These are phyloP conservation scores for Phytophthora kernoviae DNA, from an alignment of 352 stramenopile species.

Conservation along the genomic window DNA sequence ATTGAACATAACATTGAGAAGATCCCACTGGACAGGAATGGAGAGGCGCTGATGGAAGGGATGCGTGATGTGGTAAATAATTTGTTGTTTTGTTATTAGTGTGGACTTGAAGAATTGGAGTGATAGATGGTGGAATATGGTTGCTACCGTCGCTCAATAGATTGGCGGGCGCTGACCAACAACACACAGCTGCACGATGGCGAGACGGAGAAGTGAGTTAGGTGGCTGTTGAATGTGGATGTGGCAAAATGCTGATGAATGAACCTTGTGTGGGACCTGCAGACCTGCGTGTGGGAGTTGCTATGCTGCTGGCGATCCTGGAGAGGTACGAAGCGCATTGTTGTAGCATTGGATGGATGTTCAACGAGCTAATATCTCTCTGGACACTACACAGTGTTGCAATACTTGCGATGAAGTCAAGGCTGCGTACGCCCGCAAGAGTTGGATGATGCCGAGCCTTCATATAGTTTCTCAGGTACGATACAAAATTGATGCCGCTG, in stretches of 20 bases:
- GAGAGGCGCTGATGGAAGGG: constrained; percentile 50
- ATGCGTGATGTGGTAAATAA: constrained; percentile 47
- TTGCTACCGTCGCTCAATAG: constrained; percentile 21
- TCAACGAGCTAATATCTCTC: not conserved
- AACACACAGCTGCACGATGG: constrained; percentile 63
- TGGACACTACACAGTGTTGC: constrained; percentile 48
- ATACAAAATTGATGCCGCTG: not conserved
- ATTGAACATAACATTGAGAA: constrained; percentile 86
- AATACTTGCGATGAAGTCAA: constrained; percentile 74
- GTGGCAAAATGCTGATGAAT: constrained; percentile 13
- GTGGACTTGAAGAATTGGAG: not conserved
- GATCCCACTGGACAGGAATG: constrained; percentile 57
- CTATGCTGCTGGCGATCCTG: constrained; percentile 70
- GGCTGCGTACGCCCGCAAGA: constrained; percentile 62
- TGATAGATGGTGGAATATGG: not conserved
- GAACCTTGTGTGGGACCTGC: constrained; percentile 1
- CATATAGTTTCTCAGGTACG: constrained; percentile 69
- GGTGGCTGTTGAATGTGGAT: not conserved
- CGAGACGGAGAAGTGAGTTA: constrained; percentile 51
- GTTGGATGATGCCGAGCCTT: constrained; percentile 82
- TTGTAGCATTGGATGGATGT: not conserved
- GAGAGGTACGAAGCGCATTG: constrained; percentile 34
- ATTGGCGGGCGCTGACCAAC: constrained; percentile 80
- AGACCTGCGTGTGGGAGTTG: constrained; percentile 76
- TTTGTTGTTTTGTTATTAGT: not conserved